Base-by-base conservation (phyloP, 306 rosid species). In the Malus asiatica region DNA sequence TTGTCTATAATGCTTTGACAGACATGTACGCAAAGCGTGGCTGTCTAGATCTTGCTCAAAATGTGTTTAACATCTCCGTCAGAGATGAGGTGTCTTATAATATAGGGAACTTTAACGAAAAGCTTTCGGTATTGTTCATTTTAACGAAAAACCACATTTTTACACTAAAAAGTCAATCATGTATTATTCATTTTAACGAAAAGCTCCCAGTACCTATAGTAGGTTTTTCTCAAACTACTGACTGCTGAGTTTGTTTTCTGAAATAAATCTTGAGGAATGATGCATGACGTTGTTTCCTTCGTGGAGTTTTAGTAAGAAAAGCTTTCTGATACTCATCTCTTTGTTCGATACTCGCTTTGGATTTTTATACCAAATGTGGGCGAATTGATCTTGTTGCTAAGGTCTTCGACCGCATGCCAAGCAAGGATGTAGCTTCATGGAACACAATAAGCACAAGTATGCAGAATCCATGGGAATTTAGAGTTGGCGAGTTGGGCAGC, bases 21-120 rank as follows among this genome's bases (percentile, higher is more conserved):
- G 98, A 93, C 80, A 82, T 90, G 98, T 93, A 93, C 75, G 82
- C 89, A 2, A 94, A 94, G 85, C 91, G 93, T 45, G 88, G 94
- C 33, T 25, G 60, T 83, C 66, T 89, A 77, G 71, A 45, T 65
- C 80, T 87, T 71, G 97, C 98, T 76, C 94, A 22, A 70, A 88
- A 85, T 78, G 89, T 91, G 73, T 94, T 94, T 58, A 74, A 90
- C 77, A 80, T 71, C 69, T 90, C 97, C 38, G 27, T 27, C 72
- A 88, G 85, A 77, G 97, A 91, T 70, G 85, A 77, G 81, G 86
- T 93, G 70, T 91, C 98, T 12, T 88, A 90, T 77, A 91, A 93
- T 72, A 91, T 27, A 27, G 29, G 29, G 29, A 27, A 27, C 29
- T 27, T 27, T 27, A 27, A 27, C 3, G 29, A 27, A 27, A 27